phyloP scores from a whole-genome alignment of 441 rosid genomes.

The Biscutella laevigata region DNA sequence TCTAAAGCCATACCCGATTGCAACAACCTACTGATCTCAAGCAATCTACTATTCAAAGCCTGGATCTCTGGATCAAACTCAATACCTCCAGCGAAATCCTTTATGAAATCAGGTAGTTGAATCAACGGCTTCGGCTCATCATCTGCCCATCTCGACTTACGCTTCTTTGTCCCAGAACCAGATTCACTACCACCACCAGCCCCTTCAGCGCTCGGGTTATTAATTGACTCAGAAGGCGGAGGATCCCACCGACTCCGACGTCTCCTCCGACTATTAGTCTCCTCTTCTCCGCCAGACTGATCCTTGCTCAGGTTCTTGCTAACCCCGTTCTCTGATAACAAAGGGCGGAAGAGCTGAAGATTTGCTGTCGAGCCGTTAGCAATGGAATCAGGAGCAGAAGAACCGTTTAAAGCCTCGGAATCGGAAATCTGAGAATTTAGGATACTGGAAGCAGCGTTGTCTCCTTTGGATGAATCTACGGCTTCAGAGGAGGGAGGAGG shows the following conservation, averaged over 20 bases:
- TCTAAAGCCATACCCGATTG: slow-evolving; percentile 75
- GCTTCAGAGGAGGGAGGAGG: slow-evolving; percentile 20
- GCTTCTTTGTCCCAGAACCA: slow-evolving; percentile 49
- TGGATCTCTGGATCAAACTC: slow-evolving; percentile 90
- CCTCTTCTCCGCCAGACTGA: slow-evolving; percentile 83
- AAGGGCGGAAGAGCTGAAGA: slow-evolving; percentile 24
- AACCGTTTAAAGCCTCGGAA: slow-evolving; percentile 13
- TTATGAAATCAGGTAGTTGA: slow-evolving; percentile 91
- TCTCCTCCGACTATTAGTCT: slow-evolving; percentile 59
- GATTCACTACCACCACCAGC: slow-evolving; percentile 25
- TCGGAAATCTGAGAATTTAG: slow-evolving; percentile 11
- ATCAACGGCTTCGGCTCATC: slow-evolving; percentile 76
- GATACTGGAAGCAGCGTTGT: slow-evolving; percentile 20
- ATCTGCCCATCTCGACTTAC: slow-evolving; percentile 90
- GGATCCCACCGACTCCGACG: slow-evolving; percentile 91
- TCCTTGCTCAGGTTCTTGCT: slow-evolving; percentile 36
- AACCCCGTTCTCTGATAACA: slow-evolving; percentile 55
- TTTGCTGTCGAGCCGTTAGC: slow-evolving; percentile 12
- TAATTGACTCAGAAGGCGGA: slow-evolving; percentile 39
- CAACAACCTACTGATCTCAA: slow-evolving; percentile 72
- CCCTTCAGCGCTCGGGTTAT: slow-evolving; percentile 8
- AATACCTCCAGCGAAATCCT: slow-evolving; percentile 81
- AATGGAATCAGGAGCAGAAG: background rate
- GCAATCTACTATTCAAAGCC: slow-evolving; percentile 66
- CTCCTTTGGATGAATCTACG: slow-evolving; percentile 22